Percentiles rank a stretch among this genome's conserved stretches.
These are phyloP conservation scores for Diophrys appendiculata DNA, from an alignment of 73 alveolate genomes.

Conservation along the genomic window DNA sequence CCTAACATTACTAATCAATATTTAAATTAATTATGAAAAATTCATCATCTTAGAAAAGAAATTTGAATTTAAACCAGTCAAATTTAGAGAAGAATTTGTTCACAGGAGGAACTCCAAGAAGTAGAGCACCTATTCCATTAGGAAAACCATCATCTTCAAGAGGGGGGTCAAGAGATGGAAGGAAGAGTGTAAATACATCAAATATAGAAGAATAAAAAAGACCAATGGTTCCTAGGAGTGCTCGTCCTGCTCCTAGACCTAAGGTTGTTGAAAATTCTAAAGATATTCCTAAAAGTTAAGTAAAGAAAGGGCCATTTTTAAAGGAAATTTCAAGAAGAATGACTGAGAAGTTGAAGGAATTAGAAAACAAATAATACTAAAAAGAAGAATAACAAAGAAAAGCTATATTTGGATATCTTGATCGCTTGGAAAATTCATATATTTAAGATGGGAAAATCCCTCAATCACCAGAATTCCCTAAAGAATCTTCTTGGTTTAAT, in stretches of 20 bases:
- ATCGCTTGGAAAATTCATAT: slow-evolving; percentile 5
- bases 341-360: not conserved
- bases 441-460: slow-evolving; percentile 6
- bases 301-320: not conserved
- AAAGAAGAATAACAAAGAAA: not conserved
- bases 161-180: not conserved
- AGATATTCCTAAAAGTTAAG: not conserved
- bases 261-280: not conserved
- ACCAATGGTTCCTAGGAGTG: not conserved
- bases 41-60: not conserved
- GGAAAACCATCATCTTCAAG: not conserved
- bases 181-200: not conserved
- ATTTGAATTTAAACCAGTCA: not conserved
- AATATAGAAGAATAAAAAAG: not conserved
- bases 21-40: too few relatives aligned
- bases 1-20: too few relatives aligned
- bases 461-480: slow-evolving; percentile 42
- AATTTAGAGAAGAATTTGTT: not conserved
- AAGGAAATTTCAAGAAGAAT: not conserved
- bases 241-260: not conserved
- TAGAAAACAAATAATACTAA: not conserved
- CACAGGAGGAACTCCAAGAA: not conserved
- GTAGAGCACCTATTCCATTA: not conserved
- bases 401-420: not conserved
- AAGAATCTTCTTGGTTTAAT: slow-evolving; percentile 31